Evolutionary conservation across 495 filamentous ascomycete species (phyloP).

Genomic region (Penicillium malachiteum): DNA sequence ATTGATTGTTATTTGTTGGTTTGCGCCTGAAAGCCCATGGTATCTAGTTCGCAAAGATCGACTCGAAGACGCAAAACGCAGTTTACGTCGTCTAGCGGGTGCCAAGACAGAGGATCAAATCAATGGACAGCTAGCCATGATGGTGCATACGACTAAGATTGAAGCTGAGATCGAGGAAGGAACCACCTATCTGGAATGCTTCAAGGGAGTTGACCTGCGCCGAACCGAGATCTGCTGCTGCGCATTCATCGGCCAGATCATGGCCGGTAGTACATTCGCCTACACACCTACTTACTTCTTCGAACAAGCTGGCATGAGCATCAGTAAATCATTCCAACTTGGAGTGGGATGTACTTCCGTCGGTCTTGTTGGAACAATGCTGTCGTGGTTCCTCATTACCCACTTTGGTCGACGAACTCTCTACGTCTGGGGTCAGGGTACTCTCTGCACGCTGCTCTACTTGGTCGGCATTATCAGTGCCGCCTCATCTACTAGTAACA

Average conservation of each 20-base stretch:
- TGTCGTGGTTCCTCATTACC: slow-evolving; percentile 52
- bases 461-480: slow-evolving; percentile 66
- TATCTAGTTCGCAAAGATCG: slow-evolving; percentile 59
- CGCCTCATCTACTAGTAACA: slow-evolving; percentile 43
- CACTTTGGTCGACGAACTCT: slow-evolving; percentile 62
- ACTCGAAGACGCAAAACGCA: slow-evolving; percentile 41
- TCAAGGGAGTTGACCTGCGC: slow-evolving; percentile 65
- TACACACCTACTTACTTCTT: slow-evolving; percentile 74
- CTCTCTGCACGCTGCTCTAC: slow-evolving; percentile 56
- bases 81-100: slow-evolving; percentile 40
- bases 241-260: slow-evolving; percentile 70
- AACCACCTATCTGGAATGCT: slow-evolving; percentile 64
- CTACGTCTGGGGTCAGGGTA: slow-evolving; percentile 63
- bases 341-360: slow-evolving; percentile 55
- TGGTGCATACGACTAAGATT: slow-evolving; percentile 60
- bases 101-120: slow-evolving; percentile 50
- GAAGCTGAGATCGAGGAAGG: slow-evolving; percentile 59
- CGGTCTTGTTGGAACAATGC: slow-evolving; percentile 55
- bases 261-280: slow-evolving; percentile 68
- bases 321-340: slow-evolving; percentile 52
- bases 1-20: slow-evolving; percentile 53
- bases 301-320: slow-evolving; percentile 61
- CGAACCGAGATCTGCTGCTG: slow-evolving; percentile 71
- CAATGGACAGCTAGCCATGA: slow-evolving; percentile 53
- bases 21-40: slow-evolving; percentile 65